These are phyloP conservation scores for Apiotrichum brassicae DNA, from an alignment of 1,284 basidiomycete species.

Conservation along the genomic window DNA sequence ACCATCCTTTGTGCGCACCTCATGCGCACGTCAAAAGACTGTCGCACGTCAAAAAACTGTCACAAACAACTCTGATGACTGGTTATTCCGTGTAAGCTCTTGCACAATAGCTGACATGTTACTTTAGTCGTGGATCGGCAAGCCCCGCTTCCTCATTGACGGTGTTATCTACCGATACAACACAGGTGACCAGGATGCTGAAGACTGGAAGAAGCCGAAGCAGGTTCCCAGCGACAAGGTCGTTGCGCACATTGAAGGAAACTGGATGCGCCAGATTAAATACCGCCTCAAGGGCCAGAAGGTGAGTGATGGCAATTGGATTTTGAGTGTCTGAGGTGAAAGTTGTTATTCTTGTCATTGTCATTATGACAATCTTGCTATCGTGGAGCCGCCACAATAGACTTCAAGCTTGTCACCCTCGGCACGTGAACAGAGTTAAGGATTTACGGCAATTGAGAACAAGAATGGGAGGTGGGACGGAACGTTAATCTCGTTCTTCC, in stretches of 20 bases:
- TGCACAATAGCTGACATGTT: neutral
- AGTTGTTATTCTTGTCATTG: too few relatives aligned
- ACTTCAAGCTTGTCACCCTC: neutral
- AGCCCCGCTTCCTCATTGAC: slow-evolving; percentile 78
- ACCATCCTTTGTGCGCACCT: too few relatives aligned
- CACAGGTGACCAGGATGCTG: slow-evolving; percentile 51
- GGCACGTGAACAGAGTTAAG: neutral
- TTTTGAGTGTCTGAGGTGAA: too few relatives aligned
- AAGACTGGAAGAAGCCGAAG: slow-evolving; percentile 73
- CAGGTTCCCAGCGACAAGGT: slow-evolving; percentile 75
- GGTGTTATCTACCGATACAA: slow-evolving; percentile 79
- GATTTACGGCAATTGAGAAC: too few relatives aligned
- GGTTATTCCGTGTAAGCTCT: too few relatives aligned
- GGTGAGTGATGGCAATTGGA: slow-evolving; percentile 34
- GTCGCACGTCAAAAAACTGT: too few relatives aligned
- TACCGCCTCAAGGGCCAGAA: slow-evolving; percentile 66
- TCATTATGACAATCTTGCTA: too few relatives aligned
- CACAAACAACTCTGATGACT: too few relatives aligned
- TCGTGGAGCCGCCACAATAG: neutral
- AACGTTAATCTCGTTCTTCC: too few relatives aligned
- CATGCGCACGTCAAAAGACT: too few relatives aligned
- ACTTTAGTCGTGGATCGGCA: slow-evolving; percentile 81
- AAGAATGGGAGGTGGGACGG: too few relatives aligned
- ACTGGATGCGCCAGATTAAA: slow-evolving; percentile 75
- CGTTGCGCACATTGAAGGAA: slow-evolving; percentile 78